Base-by-base conservation (phyloP, 495 filamentous ascomycete species). In the Corynascus novoguineensis region DNA sequence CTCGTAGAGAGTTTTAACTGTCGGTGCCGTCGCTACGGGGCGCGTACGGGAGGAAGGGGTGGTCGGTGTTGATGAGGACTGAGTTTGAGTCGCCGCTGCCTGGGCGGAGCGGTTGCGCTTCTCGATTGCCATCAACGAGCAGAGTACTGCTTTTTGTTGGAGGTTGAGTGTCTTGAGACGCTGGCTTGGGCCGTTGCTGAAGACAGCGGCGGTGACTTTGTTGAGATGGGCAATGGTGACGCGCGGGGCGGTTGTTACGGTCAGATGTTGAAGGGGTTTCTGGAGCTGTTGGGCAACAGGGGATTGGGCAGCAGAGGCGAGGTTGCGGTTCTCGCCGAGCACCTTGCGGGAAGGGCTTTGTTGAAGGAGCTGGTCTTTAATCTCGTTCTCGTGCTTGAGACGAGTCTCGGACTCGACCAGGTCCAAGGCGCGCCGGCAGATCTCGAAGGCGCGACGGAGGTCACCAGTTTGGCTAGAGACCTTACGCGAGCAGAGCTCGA, bases 131-230 rank as follows among this genome's bases (percentile, higher is more conserved):
- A 90, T 75, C 27, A 97, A 76, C 0, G 92, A 81, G 71, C 95
- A 97, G 24, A 99, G 80, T 8, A 89, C 90, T 3, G 92, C 93
- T 70, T 96, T 99, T 75, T 97, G 95, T 63, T 99, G 93, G 0
- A 97, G 79, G 64, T 97, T 97, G 41, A 99, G 79, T 1, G 82
- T 83, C 70, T 88, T 86, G 6, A 99, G 80, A 52, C 93, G 81
- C 59, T 95, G 88, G 11, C 76, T 79, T 12, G 90, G 84, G 32
- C 89, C 90, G 62, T 95, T 89, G 61, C 88, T 86, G 61, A 97
- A 93, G 17, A 88, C 84, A 0, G 89, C 79, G 0, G 92, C 85
- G 0, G 95, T 90, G 59, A 97, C 83, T 49, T 88, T 88, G 58
- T 92, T 92, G 46, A 99, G 81, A 62, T 99, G 95, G 1, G 83